These are phyloP conservation scores for Wickerhamiella hasegawae DNA, from an alignment of 805 yeast species.

Conservation along the genomic window DNA sequence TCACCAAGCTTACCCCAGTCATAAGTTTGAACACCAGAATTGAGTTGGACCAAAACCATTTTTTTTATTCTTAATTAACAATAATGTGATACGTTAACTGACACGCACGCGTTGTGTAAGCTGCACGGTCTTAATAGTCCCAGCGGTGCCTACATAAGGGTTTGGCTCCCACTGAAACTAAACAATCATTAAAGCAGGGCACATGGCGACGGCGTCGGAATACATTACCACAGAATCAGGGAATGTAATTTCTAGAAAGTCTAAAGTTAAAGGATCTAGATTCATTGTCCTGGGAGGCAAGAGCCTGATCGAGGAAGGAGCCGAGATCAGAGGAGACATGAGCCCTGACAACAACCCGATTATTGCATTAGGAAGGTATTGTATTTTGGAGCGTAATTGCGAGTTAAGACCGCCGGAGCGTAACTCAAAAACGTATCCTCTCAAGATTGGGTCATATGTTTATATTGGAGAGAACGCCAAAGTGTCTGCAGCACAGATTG, in stretches of 20 bases:
- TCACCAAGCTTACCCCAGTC: slow-evolving; percentile 84
- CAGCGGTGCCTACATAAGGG: not conserved
- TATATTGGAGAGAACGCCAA: slow-evolving; percentile 19
- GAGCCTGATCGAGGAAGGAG: slow-evolving; percentile 20
- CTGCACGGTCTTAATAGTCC: not conserved
- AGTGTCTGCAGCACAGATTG: slow-evolving; percentile 25
- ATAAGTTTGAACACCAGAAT: slow-evolving; percentile 49
- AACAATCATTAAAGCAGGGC: not conserved
- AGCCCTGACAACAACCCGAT: slow-evolving; percentile 18
- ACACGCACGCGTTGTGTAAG: not conserved
- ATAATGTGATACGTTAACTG: not conserved
- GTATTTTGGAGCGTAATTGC: slow-evolving; percentile 15
- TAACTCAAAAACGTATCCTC: slow-evolving; percentile 18
- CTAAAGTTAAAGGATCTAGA: slow-evolving; percentile 23
- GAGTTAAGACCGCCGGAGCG: slow-evolving; percentile 20
- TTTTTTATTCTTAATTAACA: not conserved
- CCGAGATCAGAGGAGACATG: slow-evolving; percentile 23
- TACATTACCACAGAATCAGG: slow-evolving; percentile 20
- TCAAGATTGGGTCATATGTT: slow-evolving; percentile 25
- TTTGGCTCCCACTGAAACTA: not conserved
- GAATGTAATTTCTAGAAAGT: slow-evolving; percentile 21
- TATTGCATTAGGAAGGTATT: slow-evolving; percentile 24
- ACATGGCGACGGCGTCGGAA: too few species aligned
- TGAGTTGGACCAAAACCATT: slow-evolving; percentile 18
- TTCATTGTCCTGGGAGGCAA: slow-evolving; percentile 25